Base-by-base conservation (phyloP, 2,329 filamentous ascomycete genomes). In the Monilinia fructicola region DNA sequence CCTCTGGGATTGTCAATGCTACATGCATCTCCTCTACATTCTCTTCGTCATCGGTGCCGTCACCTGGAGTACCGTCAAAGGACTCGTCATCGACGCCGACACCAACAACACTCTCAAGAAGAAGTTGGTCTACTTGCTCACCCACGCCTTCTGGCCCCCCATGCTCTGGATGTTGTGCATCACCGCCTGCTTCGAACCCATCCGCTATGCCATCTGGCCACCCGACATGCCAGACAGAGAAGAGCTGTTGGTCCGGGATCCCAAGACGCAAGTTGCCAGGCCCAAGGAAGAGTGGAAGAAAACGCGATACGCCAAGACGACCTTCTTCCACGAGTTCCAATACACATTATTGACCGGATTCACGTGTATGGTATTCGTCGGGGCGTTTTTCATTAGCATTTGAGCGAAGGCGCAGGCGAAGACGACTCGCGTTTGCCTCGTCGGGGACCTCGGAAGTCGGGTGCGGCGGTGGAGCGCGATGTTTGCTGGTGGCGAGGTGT, bases 91-190 rank as follows among this genome's bases (percentile, higher is more conserved):
- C 63, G 84, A 83, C 0, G 72, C 87, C 58, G 84, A 83, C 0
- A 83, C 86, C 72, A 83, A 83, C 21, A 4, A 58, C 7, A 54
- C 53, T 0, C 21, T 68, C 14, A 64, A 70, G 48, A 65, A 67
- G 14, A 54, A 67, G n/a, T 65, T 72, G 21, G 73, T 83, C 58
- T 81, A 81, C 70, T 77, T 89, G 4, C 73, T 88, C 52, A 87
- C 85, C 0, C 85, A 87, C 73, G 84, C 84, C 16, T 84, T 84
- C 77, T 88, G 86, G 86, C 85, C 85, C 7, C 86, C 86, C 0
- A 72, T 87, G 54, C 77, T 85, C 35, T 87, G 84, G 83, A 55
- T 73, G 5, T 61, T 70, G 40, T 54, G 54, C 12, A 42, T 69
- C 28, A 66, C 78, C 46, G 77, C 81, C 0, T 76, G 77, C 5